phyloP scores from a whole-genome alignment of 2,329 filamentous ascomycete genomes.

The Amauroascus niger region DNA sequence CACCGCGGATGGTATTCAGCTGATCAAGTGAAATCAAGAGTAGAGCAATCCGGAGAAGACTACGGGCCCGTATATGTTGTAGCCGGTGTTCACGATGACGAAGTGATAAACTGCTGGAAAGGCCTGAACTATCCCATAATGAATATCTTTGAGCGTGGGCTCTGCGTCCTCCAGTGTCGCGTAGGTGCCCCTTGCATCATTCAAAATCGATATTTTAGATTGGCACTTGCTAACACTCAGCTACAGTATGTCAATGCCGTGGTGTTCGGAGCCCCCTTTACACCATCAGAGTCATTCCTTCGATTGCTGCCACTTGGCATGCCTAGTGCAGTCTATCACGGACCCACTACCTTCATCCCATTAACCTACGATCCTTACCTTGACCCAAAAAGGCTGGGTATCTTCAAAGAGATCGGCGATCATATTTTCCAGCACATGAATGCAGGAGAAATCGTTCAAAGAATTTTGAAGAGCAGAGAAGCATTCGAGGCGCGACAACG shows the following conservation, averaged over 20 bases:
- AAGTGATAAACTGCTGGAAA: constrained; percentile 93
- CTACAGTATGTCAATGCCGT: constrained; percentile 72
- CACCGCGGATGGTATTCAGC: constrained; percentile 65
- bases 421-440: constrained; percentile 84
- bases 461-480: constrained; percentile 77
- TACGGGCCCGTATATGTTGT: constrained; percentile 81
- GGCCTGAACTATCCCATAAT: constrained; percentile 98
- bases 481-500: constrained; percentile 87
- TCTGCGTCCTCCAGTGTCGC: constrained; percentile 91
- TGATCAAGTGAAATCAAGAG: constrained; percentile 53
- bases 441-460: constrained; percentile 78
- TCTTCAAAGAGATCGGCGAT: constrained; percentile 66
- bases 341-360: constrained; percentile 84
- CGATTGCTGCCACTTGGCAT: constrained; percentile 61
- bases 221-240: constrained; percentile 7
- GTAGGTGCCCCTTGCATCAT: constrained; percentile 42
- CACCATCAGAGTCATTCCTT: constrained; percentile 70
- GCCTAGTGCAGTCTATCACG: constrained; percentile 81
- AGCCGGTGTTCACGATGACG: constrained; percentile 86
- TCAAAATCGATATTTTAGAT: background rate
- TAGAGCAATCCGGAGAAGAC: constrained; percentile 56
- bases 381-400: constrained; percentile 68
- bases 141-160: constrained; percentile 94
- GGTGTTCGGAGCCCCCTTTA: constrained; percentile 82
- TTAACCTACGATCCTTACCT: constrained; percentile 69